Percentiles rank a stretch among this genome's conserved stretches.
phyloP scores from a whole-genome alignment of 768 basidiomycete genomes.

The Boletus huronensis region DNA sequence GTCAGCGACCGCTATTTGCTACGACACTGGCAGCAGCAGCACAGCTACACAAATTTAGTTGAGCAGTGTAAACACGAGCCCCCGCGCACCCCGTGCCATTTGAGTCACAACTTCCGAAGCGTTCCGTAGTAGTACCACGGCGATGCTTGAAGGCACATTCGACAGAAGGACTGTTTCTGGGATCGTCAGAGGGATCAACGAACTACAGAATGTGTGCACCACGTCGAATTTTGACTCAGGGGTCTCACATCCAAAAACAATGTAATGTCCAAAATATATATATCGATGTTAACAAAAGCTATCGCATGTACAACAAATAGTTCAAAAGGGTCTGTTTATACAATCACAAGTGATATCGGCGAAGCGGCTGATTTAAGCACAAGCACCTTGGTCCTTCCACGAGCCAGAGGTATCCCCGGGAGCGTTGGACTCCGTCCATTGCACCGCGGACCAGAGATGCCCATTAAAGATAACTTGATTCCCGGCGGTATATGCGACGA shows the following conservation, averaged over 20 bases:
- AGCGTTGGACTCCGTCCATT: constrained; percentile 20
- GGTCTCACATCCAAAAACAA: too few relatives aligned
- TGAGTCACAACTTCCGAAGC: not conserved
- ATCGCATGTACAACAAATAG: not conserved
- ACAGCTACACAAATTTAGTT: constrained; percentile 20
- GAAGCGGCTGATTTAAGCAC: constrained; percentile 2
- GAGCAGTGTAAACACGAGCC: constrained; percentile 1
- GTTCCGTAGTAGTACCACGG: not conserved
- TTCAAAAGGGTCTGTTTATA: not conserved
- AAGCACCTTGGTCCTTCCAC: constrained; percentile 24
- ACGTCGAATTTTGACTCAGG: too few relatives aligned
- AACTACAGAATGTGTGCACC: too few relatives aligned
- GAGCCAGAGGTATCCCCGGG: constrained; percentile 27
- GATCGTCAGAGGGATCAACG: not conserved
- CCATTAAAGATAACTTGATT: constrained; percentile 12
- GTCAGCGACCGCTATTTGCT: not conserved
- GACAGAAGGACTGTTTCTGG: not conserved
- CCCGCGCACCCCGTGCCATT: constrained; percentile 19
- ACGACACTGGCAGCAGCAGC: not conserved
- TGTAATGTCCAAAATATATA: too few relatives aligned
- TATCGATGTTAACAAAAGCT: too few relatives aligned
- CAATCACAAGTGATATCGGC: not conserved
- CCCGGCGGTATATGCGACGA: constrained; percentile 17
- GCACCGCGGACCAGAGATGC: constrained; percentile 22
- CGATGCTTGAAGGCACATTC: not conserved